These are phyloP conservation scores for Cubamyces lactineus DNA, from an alignment of 768 basidiomycete species.

Conservation along the genomic window DNA sequence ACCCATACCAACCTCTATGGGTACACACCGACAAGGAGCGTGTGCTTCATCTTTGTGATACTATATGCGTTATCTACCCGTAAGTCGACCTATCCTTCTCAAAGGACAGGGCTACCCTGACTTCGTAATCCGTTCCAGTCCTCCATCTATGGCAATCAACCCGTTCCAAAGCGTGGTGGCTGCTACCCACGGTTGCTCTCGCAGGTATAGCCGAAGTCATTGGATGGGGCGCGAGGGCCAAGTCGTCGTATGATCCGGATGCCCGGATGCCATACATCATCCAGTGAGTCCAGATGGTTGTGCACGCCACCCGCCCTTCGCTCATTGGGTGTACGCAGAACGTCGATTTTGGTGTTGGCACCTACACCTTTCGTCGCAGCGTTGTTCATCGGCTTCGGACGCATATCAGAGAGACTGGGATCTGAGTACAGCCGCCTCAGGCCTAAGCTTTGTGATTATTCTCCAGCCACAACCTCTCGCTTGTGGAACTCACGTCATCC, in stretches of 20 bases:
- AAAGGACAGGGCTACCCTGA: not conserved
- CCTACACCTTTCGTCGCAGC: slow-evolving; percentile 62
- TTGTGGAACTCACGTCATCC: not conserved
- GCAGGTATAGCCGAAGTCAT: slow-evolving; percentile 22
- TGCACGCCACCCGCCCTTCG: too few relatives aligned
- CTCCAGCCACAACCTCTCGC: not conserved
- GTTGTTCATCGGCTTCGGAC: slow-evolving; percentile 57
- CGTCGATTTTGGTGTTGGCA: slow-evolving; percentile 18
- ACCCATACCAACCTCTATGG: slow-evolving; percentile 17
- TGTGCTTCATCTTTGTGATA: slow-evolving; percentile 20
- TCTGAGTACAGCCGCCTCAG: slow-evolving; percentile 52
- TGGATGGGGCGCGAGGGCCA: slow-evolving; percentile 23
- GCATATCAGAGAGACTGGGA: slow-evolving; percentile 48
- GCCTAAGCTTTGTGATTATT: slow-evolving; percentile 34
- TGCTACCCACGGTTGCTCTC: slow-evolving; percentile 18
- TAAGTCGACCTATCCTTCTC: not conserved
- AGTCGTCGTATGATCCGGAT: slow-evolving; percentile 16
- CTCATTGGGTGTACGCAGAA: slow-evolving; percentile 31
- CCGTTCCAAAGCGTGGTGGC: slow-evolving; percentile 21
- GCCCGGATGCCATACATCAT: slow-evolving; percentile 16
- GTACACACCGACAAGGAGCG: slow-evolving; percentile 16
- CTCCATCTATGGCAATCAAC: slow-evolving; percentile 14
- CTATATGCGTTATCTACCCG: slow-evolving; percentile 17
- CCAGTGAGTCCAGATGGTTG: slow-evolving; percentile 15
- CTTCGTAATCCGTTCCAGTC: not conserved